Conservation (phyloP, 345 rosid species). For the Kernera saxatilis region DNA sequence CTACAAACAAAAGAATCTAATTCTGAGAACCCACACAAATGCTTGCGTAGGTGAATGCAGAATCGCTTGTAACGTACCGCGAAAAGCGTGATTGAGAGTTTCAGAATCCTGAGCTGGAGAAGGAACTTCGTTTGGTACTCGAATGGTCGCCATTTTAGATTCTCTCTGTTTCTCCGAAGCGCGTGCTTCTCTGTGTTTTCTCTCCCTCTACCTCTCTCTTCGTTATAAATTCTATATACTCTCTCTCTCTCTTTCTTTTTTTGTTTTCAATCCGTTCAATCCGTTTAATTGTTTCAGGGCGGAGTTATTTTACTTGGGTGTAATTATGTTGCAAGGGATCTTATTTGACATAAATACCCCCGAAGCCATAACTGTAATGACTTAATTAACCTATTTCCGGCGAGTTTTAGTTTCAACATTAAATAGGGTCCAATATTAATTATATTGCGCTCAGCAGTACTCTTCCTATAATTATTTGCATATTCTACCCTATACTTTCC, state of each 20-base stretch:
- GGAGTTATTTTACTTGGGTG: background rate
- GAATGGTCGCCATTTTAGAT: conserved; percentile 38
- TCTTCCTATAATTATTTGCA: too few species aligned
- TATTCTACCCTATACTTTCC: too few species aligned
- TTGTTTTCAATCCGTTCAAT: background rate
- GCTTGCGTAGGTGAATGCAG: background rate
- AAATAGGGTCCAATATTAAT: too few species aligned
- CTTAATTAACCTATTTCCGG: conserved; percentile 8
- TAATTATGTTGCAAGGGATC: background rate
- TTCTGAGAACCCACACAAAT: background rate
- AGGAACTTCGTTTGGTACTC: conserved; percentile 57
- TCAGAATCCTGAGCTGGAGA: conserved; percentile 63
- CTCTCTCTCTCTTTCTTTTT: background rate
- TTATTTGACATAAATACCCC: conserved; percentile 11
- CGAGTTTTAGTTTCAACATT: too few species aligned
- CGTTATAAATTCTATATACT: too few species aligned
- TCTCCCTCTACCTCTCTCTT: background rate
- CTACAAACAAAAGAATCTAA: conserved; percentile 28
- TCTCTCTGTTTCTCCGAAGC: background rate
- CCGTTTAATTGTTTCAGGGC: background rate
- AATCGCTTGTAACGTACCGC: conserved; percentile 38
- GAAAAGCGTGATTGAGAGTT: conserved; percentile 53
- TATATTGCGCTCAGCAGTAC: too few species aligned
- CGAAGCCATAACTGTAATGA: background rate
- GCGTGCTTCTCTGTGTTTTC: background rate